Percentiles rank a stretch among this genome's conserved stretches.
Evolutionary conservation across 192 early-diverging fungal genomes (phyloP).

Genomic region (Coemansia furcata): DNA sequence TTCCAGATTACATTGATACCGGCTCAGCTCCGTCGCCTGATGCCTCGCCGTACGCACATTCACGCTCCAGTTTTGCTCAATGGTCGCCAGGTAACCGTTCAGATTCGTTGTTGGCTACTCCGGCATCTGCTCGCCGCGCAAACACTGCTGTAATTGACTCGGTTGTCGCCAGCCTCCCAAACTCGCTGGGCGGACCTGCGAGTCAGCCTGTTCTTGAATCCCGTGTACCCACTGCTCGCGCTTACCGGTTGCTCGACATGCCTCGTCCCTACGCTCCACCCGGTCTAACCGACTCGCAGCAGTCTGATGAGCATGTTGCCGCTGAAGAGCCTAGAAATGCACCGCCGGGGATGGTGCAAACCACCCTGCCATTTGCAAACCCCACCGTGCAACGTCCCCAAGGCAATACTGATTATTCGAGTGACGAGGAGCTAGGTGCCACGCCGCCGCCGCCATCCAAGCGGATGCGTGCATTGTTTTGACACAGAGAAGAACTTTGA

Average conservation of each 20-base stretch:
- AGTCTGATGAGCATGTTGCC: background rate
- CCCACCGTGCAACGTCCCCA: background rate
- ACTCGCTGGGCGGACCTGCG: background rate
- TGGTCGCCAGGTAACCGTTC: slow-evolving; percentile 1
- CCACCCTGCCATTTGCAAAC: slow-evolving; percentile 24
- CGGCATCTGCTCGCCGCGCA: slow-evolving; percentile 1
- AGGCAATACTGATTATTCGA: slow-evolving; percentile 20
- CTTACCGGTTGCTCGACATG: slow-evolving; percentile 45
- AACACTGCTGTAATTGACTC: background rate
- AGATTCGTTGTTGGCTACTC: slow-evolving; percentile 20
- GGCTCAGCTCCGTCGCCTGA: slow-evolving; percentile 4
- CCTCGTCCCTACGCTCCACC: slow-evolving; percentile 44
- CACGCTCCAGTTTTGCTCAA: background rate
- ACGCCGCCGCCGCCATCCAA: slow-evolving; percentile 52
- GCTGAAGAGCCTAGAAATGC: background rate
- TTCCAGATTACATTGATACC: background rate
- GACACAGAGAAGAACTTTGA: background rate
- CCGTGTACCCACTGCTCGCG: background rate
- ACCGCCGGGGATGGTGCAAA: slow-evolving; percentile 39
- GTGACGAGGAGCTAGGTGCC: slow-evolving; percentile 44
- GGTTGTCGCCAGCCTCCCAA: background rate
- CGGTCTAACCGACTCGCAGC: slow-evolving; percentile 38
- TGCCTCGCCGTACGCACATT: background rate
- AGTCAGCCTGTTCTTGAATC: background rate
- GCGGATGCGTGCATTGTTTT: slow-evolving; percentile 35